Evolutionary conservation across 768 basidiomycete species (phyloP), one percentile per base, ranked within the genome.

Genomic region (Suillus placidus): DNA sequence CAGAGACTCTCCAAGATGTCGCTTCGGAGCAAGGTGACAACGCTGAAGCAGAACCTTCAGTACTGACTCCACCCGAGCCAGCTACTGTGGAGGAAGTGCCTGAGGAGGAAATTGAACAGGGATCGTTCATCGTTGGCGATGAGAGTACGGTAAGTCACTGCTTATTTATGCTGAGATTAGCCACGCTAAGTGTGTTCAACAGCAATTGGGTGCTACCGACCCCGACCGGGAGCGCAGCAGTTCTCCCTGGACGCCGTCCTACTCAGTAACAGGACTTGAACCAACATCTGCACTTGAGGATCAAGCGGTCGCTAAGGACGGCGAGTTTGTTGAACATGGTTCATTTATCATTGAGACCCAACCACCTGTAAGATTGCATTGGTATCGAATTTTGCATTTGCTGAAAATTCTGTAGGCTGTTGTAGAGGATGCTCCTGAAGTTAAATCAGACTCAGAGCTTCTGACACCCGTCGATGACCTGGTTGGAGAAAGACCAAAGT

Each of bases 211-310:
- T 32, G 8, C 38, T 42, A 20, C 40, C 30, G 58, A 42, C 18
- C 10, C 40, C 42, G 40, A 20, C 18, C 12, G 6, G 42, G 58
- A 60, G 40, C 67, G 72, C 38, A 72, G 73, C 30, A 69, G 69
- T 61, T 78, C 77, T 4, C 72, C 74, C 35, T 78, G 76, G 78
- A 73, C 73, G 6, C 69, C 75, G n/a, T 79, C 77, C 10, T 79
- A 79, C 66, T 78, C 79, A 30, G 78, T 79, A 16, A 73, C 71
- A 47, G 72, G 55, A 38, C 32, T 32, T 26, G 12, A 42, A 42
- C 30, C 12, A 20, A 9, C 30, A 42, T 32, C 58, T 32, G 26
- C 40, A 32, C 38, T 20, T 7, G 40, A 30, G 26, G 30, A 42
- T 42, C 40, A 42, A 60, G 40, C 30, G 4, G 26, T 20, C 26